phyloP scores from a whole-genome alignment of 1,284 basidiomycete species.

The Tylopilus sp. region DNA sequence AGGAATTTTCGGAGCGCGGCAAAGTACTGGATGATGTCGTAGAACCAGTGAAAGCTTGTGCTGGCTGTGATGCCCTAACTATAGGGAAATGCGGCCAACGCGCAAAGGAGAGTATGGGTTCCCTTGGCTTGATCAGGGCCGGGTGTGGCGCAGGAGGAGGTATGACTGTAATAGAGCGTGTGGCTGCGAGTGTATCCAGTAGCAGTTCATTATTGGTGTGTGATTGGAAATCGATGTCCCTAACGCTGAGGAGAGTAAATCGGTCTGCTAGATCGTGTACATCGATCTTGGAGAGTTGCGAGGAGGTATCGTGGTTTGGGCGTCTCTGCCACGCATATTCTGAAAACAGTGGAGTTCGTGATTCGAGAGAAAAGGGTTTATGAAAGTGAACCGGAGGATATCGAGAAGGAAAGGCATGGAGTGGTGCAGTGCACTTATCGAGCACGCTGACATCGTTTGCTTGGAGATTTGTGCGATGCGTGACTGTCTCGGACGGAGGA shows the following conservation, averaged over 20 bases:
- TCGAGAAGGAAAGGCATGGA: background rate
- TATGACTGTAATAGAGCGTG: background rate
- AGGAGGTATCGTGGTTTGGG: background rate
- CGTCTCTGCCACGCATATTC: background rate
- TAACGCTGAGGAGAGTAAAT: slow-evolving; percentile 27
- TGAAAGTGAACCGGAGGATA: background rate
- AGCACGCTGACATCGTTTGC: background rate
- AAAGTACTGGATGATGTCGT: background rate
- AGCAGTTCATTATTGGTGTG: background rate
- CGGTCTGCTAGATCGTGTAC: slow-evolving; percentile 25
- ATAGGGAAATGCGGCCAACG: background rate
- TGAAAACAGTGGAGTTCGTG: background rate
- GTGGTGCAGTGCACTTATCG: background rate
- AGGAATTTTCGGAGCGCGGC: background rate
- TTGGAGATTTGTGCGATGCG: background rate
- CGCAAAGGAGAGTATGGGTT: background rate
- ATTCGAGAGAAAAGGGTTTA: background rate
- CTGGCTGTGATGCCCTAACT: background rate
- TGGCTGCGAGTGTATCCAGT: background rate
- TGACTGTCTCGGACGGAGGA: background rate
- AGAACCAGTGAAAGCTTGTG: background rate
- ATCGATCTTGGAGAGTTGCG: slow-evolving; percentile 4
- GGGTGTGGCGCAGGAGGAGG: background rate
- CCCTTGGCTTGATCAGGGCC: background rate
- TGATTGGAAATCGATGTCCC: slow-evolving; percentile 4